Evolutionary conservation across 352 stramenopile genomes (phyloP).

Genomic region (Thraustochytrium striatum): DNA sequence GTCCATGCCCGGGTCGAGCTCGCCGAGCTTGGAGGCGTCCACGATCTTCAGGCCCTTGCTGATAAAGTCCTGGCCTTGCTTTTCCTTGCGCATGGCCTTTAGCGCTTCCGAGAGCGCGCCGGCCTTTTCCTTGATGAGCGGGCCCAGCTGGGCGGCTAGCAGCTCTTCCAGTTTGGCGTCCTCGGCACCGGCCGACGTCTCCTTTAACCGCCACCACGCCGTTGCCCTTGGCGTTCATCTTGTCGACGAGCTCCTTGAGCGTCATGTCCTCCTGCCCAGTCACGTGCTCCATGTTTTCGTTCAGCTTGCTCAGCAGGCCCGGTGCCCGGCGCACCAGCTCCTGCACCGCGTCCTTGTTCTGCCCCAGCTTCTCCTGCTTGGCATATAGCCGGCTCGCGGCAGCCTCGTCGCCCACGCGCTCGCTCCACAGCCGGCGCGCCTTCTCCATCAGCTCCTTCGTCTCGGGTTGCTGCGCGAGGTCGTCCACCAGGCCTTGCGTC

Average conservation of each 20-base stretch:
- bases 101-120: not conserved
- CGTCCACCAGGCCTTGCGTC: not conserved
- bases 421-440: not conserved
- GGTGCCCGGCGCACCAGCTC: not conserved
- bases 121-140: conserved; percentile 33
- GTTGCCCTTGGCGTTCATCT: not conserved
- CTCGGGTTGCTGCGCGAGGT: not conserved
- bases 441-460: not conserved
- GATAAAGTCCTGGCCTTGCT: not conserved
- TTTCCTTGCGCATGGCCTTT: not conserved
- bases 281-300: conserved; percentile 7
- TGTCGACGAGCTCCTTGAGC: conserved; percentile 1
- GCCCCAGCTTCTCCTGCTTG: not conserved
- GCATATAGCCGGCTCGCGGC: not conserved
- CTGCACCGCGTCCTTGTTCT: not conserved
- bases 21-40: not conserved
- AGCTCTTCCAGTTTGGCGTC: not conserved
- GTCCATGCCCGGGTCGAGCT: not conserved
- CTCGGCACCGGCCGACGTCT: not conserved
- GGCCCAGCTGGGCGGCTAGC: not conserved
- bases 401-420: not conserved
- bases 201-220: conserved; percentile 1
- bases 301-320: conserved; percentile 1
- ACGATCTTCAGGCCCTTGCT: conserved; percentile 1
- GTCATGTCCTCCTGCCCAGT: not conserved